phyloP scores from a whole-genome alignment of 2,329 filamentous ascomycete genomes.

The Pleurostoma richardsiae region DNA sequence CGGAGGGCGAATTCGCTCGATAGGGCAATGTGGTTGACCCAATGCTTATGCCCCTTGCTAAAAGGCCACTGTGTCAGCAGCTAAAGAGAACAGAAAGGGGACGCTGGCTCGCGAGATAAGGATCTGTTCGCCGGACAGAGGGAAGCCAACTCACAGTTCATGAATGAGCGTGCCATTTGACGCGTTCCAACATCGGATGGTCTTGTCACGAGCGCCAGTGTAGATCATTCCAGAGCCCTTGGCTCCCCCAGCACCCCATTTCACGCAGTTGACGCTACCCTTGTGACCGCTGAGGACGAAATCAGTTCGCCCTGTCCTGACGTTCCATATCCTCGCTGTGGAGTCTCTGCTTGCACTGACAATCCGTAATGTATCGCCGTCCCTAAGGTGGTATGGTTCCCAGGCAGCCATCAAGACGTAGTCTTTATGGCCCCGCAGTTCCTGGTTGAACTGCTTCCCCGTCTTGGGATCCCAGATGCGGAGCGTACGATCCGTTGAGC shows the following conservation, averaged over 20 bases:
- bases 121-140: too few relatives aligned
- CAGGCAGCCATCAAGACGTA: constrained; percentile 85
- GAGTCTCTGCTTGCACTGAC: constrained; percentile 87
- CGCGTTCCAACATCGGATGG: constrained; percentile 84
- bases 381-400: constrained; percentile 88
- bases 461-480: constrained; percentile 82
- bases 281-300: constrained; percentile 85
- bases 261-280: constrained; percentile 81
- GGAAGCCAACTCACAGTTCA: constrained; percentile 43
- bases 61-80: too few relatives aligned
- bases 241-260: constrained; percentile 60
- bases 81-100: too few relatives aligned
- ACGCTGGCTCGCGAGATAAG: too few relatives aligned
- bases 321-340: constrained; percentile 83
- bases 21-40: constrained; percentile 91
- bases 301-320: constrained; percentile 72
- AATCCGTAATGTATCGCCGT: constrained; percentile 67
- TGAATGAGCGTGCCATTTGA: constrained; percentile 73
- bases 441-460: constrained; percentile 66
- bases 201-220: constrained; percentile 85
- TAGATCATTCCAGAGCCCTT: constrained; percentile 75
- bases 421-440: constrained; percentile 80
- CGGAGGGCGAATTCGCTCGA: constrained; percentile 88
- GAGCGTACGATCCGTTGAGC: constrained; percentile 90
- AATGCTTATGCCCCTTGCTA: constrained; percentile 72